Evolutionary conservation across 2,329 filamentous ascomycete species (phyloP), one percentile per base, ranked within the genome.

Genomic region (Verticillium zaregamsianum): DNA sequence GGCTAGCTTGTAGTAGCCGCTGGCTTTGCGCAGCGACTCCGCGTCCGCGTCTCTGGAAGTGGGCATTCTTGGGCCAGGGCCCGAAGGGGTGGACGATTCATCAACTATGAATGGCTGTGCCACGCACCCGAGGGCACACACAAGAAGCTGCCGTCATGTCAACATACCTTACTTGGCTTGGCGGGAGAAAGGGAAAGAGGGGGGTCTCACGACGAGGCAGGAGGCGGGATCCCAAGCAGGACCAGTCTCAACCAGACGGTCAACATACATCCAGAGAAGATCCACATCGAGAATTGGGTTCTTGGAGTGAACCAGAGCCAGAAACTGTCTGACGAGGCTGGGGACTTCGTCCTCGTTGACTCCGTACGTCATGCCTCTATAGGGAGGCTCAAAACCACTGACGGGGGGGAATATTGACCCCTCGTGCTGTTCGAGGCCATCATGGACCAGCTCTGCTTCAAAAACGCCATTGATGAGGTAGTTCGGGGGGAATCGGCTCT

Each of bases 51-150:
- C 32, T 23, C 15, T 2, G 8, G 14, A 57, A n/a, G n/a, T 57
- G 32, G 32, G n/a, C 55, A 32, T 14, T n/a, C n/a, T 35, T 31
- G 31, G 7, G 14, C 3, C 14, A n/a, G 11, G 55, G 28, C n/a
- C 67, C 57, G 59, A 68, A 70, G 31, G 68, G 62, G 7, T 67
- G 65, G 3, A 67, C 70, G 14, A 74, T 63, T 9, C 32, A 33
- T 33, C 32, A 5, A 33, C 32, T 9, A 33, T 9, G 32, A 5
- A 33, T 5, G 32, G 32, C 9, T 9, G 32, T 5, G 32, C 32
- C 32, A 33, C 5, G 14, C 66, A 66, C 5, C 68, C 72, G 3
- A 74, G 64, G 9, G 71, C 72, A 54, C 72, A 74, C 9, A 71
- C 70, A 25, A 73, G 64, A 17, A 74, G 65, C 71, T 73, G 33